Evolutionary conservation across 139 green algal species (phyloP), one percentile per base, ranked within the genome.

Genomic region (Monoraphidium neglectum): DNA sequence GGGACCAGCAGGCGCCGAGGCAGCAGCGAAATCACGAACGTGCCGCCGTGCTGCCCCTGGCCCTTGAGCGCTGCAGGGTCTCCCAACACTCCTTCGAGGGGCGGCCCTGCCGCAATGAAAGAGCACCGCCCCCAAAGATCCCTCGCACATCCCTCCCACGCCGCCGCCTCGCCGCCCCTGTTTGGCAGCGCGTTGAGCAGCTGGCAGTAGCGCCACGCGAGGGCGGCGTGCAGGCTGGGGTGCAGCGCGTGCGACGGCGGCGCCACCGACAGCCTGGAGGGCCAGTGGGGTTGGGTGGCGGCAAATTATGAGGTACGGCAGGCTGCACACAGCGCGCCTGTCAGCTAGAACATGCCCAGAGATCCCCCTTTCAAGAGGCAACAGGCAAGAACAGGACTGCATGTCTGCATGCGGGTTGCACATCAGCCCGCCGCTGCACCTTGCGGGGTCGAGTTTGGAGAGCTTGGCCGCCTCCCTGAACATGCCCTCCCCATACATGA

Each of bases 401-500:
- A 60, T 60, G 51, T 60, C 51, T 60, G 21, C 51, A 60, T 60
- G 51, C 51, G 18, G 18, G 21, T 60, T 60, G 51, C 51, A 60
- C 51, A 28, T 60, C 43, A 51, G 12, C 8, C 43, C 43, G 12
- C 43, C 8, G 8, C 12, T 12, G 43, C 74, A 59, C 70, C 16
- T 64, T 3, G 28, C n/a, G 1, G 65, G 30, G 24, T 72, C 70
- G 32, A 87, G 46, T 38, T 65, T 18, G 30, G 88, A 38, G 61
- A 92, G 68, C 36, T 88, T 90, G 21, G 74, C 79, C 0, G 53
- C 67, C 54, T 89, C 87, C 36, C 91, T 78, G 70, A 87, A 91
- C 46, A 97, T 77, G 0, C 92, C 92, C 75, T 97, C 92, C 18
- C 87, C 90, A 57, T 93, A 84, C 3, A 88, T 94, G 24, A 94